These are phyloP conservation scores for Suillus tomentosus DNA, from an alignment of 768 basidiomycete genomes.

Conservation along the genomic window DNA sequence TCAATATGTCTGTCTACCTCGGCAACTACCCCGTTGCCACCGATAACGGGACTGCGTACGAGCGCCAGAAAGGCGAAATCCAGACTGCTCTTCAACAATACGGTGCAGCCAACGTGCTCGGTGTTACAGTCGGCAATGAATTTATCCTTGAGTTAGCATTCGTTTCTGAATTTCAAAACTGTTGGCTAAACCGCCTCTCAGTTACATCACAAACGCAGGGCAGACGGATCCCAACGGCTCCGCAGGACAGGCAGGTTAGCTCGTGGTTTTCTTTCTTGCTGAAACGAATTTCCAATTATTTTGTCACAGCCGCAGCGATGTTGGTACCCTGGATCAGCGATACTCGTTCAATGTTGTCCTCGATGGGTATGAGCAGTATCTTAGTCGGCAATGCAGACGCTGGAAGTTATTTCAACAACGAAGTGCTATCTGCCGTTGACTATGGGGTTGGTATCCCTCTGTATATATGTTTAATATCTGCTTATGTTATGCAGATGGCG, in stretches of 20 bases:
- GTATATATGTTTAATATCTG: constrained; percentile 4
- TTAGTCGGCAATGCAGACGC: constrained; percentile 84
- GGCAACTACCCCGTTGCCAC: constrained; percentile 67
- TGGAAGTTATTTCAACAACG: constrained; percentile 78
- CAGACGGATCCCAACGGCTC: constrained; percentile 54
- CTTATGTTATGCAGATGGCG: constrained; percentile 55
- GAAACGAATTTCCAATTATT: neutral
- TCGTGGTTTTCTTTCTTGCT: neutral
- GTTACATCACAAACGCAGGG: constrained; percentile 57
- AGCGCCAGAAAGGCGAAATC: constrained; percentile 70
- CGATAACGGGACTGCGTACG: constrained; percentile 70
- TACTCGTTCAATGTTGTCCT: constrained; percentile 55
- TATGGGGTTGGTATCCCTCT: constrained; percentile 57
- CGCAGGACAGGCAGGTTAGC: constrained; percentile 47
- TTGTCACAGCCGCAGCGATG: constrained; percentile 51
- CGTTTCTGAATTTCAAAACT: constrained; percentile 6
- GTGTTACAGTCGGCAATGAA: constrained; percentile 92
- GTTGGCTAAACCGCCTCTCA: constrained; percentile 28
- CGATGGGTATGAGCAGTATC: constrained; percentile 62
- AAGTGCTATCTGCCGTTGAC: constrained; percentile 63
- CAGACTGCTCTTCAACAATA: constrained; percentile 71
- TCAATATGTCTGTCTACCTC: constrained; percentile 78
- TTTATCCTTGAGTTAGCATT: constrained; percentile 72
- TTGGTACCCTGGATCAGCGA: constrained; percentile 69
- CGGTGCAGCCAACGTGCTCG: constrained; percentile 73